Conservation (phyloP, 768 basidiomycete genomes). For the Pleurotus giganteus region DNA sequence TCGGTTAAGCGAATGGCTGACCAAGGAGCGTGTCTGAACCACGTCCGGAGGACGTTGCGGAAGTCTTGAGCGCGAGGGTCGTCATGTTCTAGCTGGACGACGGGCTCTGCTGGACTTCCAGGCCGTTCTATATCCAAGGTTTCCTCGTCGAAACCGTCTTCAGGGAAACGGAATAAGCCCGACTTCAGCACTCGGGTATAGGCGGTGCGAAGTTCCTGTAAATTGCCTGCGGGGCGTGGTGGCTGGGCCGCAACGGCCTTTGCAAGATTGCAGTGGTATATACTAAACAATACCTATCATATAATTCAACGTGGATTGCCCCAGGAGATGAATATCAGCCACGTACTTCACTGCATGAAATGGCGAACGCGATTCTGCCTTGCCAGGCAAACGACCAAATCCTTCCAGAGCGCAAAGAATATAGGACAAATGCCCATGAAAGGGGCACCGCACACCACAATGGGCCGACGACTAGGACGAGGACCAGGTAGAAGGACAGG, state of each 20-base stretch:
- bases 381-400: slow-evolving; percentile 41
- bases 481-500: slow-evolving; percentile 56
- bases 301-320: slow-evolving; percentile 4
- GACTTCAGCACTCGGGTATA: slow-evolving; percentile 63
- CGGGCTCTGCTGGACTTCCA: slow-evolving; percentile 59
- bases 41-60: slow-evolving; percentile 63
- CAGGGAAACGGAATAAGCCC: slow-evolving; percentile 57
- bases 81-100: slow-evolving; percentile 52
- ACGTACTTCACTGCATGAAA: slow-evolving; percentile 61
- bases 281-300: slow-evolving; percentile 62
- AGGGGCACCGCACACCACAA: slow-evolving; percentile 62
- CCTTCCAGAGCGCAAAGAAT: slow-evolving; percentile 42
- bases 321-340: not conserved
- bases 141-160: slow-evolving; percentile 55
- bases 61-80: slow-evolving; percentile 78
- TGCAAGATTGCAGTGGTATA: slow-evolving; percentile 57
- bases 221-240: slow-evolving; percentile 42
- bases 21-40: slow-evolving; percentile 81
- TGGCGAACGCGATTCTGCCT: slow-evolving; percentile 37
- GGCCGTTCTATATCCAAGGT: slow-evolving; percentile 46
- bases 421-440: slow-evolving; percentile 62
- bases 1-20: slow-evolving; percentile 62
- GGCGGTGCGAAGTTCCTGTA: slow-evolving; percentile 54
- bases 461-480: slow-evolving; percentile 56
- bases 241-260: slow-evolving; percentile 45